phyloP scores from a whole-genome alignment of 176 grass and related monocot species.

The Phoenix roebelenii region DNA sequence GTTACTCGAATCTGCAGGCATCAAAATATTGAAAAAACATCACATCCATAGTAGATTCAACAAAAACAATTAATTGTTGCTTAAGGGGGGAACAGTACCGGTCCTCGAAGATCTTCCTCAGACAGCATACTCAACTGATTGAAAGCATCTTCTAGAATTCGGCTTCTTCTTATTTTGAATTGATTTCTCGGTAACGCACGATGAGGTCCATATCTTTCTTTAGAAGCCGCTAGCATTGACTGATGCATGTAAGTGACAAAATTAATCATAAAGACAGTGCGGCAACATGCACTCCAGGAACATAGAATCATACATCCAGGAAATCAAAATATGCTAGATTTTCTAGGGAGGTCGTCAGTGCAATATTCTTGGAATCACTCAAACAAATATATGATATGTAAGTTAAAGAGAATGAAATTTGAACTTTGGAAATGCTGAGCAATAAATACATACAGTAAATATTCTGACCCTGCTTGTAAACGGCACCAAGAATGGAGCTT shows the following conservation, averaged over 20 bases:
- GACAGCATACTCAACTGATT: conserved; percentile 66
- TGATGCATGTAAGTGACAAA: conserved; percentile 21
- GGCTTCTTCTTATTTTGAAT: conserved; percentile 92
- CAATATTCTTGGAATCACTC: too few species aligned
- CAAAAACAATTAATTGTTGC: not conserved
- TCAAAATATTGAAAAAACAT: not conserved
- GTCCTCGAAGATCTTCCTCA: conserved; percentile 85
- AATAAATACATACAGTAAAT: conserved; percentile 57
- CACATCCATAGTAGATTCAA: not conserved
- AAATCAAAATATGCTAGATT: too few species aligned
- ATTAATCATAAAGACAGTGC: conserved; percentile 5
- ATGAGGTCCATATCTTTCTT: conserved; percentile 49
- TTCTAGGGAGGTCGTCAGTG: too few species aligned
- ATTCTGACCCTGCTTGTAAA: conserved; percentile 94
- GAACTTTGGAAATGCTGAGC: too few species aligned
- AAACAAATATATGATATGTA: too few species aligned
- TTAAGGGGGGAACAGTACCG: conserved; percentile 29
- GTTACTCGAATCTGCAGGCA: conserved; percentile 71
- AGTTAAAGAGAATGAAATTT: too few species aligned
- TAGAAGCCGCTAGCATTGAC: conserved; percentile 66
- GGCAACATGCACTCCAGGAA: too few species aligned
- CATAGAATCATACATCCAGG: too few species aligned
- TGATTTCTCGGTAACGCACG: conserved; percentile 52
- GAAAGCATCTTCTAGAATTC: conserved; percentile 98
- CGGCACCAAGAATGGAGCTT: conserved; percentile 88